Percentiles rank a stretch among this genome's conserved stretches.
These are phyloP conservation scores for Priceomyces medius DNA, from an alignment of 805 yeast species.

Conservation along the genomic window DNA sequence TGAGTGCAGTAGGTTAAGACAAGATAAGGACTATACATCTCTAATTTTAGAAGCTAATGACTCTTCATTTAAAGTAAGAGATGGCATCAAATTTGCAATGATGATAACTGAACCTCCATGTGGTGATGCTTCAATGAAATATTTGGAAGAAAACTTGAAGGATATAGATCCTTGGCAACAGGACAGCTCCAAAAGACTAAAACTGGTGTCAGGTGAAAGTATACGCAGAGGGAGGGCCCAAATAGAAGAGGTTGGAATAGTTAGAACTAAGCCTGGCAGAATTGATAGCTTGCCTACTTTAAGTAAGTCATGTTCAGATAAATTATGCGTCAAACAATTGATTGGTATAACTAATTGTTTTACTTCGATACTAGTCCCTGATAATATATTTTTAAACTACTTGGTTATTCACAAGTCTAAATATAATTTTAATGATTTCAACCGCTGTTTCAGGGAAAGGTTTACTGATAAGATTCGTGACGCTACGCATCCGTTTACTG, in stretches of 20 bases:
- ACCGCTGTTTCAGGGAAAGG: slow-evolving; percentile 43
- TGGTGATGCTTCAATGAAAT: slow-evolving; percentile 79
- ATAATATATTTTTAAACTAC: slow-evolving; percentile 43
- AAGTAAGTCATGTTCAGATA: slow-evolving; percentile 90
- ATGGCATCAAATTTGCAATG: slow-evolving; percentile 49
- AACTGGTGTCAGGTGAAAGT: slow-evolving; percentile 8
- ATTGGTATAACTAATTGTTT: slow-evolving; percentile 52
- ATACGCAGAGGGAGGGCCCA: slow-evolving; percentile 60
- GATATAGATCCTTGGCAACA: slow-evolving; percentile 22
- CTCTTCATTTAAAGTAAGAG: slow-evolving; percentile 27
- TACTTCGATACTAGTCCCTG: slow-evolving; percentile 33
- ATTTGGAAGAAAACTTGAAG: slow-evolving; percentile 13
- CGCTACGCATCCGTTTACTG: slow-evolving; percentile 18
- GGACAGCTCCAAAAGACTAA: slow-evolving; percentile 12
- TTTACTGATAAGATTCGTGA: slow-evolving; percentile 8
- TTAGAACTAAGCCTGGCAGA: slow-evolving; percentile 93
- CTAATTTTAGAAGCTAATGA: slow-evolving; percentile 2
- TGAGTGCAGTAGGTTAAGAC: slow-evolving; percentile 34
- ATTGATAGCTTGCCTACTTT: slow-evolving; percentile 67
- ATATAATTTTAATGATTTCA: slow-evolving; percentile 24
- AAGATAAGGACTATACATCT: slow-evolving; percentile 12
- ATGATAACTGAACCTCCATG: slow-evolving; percentile 81
- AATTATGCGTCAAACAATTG: slow-evolving; percentile 63
- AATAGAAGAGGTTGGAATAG: slow-evolving; percentile 56
- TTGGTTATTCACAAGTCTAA: slow-evolving; percentile 46